phyloP scores from a whole-genome alignment of 306 rosid species.

The Luffa acutangula region DNA sequence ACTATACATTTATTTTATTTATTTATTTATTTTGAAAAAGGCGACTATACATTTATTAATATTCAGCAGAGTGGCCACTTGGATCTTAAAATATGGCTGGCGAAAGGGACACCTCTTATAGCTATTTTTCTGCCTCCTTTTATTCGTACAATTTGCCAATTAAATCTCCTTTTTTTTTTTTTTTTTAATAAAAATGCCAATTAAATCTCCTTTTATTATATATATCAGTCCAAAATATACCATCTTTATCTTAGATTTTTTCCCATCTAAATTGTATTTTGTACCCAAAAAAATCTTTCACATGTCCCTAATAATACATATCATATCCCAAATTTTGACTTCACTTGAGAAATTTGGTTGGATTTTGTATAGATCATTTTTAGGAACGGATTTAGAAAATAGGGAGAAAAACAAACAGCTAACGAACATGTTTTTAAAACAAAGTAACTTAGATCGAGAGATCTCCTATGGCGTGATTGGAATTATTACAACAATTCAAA shows the following conservation, averaged over 20 bases:
- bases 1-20: not conserved
- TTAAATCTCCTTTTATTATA: not conserved
- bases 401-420: no score
- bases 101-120: not conserved
- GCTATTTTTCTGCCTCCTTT: not conserved
- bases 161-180: not conserved
- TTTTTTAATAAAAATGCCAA: no score
- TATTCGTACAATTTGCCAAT: not conserved
- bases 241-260: not conserved
- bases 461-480: no score
- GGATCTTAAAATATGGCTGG: not conserved
- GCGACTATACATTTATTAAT: not conserved
- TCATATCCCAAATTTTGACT: not conserved
- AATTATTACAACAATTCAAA: no score
- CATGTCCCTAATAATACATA: not conserved
- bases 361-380: not conserved
- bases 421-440: no score
- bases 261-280: not conserved
- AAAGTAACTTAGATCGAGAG: no score
- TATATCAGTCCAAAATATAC: not conserved
- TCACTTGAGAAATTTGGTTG: not conserved
- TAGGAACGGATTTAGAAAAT: no score
- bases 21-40: no score
- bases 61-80: not conserved
- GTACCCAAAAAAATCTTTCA: not conserved